Conservation (phyloP, 352 stramenopile genomes). For the Phytopythium ostracodes region DNA sequence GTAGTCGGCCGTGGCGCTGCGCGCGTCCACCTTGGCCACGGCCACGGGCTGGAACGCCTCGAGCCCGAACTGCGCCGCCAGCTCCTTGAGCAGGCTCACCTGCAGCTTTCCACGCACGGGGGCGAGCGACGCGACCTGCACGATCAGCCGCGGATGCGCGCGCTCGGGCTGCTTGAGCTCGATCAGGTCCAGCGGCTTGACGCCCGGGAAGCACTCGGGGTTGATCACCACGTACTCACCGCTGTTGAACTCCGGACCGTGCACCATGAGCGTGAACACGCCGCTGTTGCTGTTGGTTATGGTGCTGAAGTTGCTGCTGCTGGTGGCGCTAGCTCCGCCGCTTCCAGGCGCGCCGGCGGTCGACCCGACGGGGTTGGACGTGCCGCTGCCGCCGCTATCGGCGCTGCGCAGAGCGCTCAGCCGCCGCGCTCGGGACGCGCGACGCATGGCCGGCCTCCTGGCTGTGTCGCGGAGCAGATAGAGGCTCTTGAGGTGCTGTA, state of each 20-base stretch:
- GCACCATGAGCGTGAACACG: conserved; percentile 61
- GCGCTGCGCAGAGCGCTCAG: neutral
- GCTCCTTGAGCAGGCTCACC: conserved; percentile 73
- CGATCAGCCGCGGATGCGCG: conserved; percentile 52
- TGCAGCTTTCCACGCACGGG: conserved; percentile 69
- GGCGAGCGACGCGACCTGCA: conserved; percentile 57
- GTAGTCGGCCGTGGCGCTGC: conserved; percentile 69
- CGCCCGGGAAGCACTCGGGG: conserved; percentile 61
- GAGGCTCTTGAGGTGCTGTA: neutral
- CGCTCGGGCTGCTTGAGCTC: conserved; percentile 60
- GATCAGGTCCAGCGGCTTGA: conserved; percentile 52
- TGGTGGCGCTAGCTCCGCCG: neutral
- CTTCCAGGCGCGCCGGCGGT: neutral
- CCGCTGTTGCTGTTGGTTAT: conserved; percentile 30
- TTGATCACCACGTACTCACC: conserved; percentile 75
- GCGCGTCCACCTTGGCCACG: conserved; percentile 52
- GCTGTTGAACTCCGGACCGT: conserved; percentile 61
- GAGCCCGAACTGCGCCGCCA: conserved; percentile 69
- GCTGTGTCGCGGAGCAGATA: neutral
- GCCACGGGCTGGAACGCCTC: conserved; percentile 54
- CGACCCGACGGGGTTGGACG: neutral
- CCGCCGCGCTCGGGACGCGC: neutral
- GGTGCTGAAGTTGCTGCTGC: conserved; percentile 12
- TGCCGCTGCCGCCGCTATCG: too few species aligned
- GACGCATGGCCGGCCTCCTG: neutral